Evolutionary conservation across 1,139 yeast genomes (phyloP), one percentile per base, ranked within the genome.

Genomic region (Suhomyces bokatorum): DNA sequence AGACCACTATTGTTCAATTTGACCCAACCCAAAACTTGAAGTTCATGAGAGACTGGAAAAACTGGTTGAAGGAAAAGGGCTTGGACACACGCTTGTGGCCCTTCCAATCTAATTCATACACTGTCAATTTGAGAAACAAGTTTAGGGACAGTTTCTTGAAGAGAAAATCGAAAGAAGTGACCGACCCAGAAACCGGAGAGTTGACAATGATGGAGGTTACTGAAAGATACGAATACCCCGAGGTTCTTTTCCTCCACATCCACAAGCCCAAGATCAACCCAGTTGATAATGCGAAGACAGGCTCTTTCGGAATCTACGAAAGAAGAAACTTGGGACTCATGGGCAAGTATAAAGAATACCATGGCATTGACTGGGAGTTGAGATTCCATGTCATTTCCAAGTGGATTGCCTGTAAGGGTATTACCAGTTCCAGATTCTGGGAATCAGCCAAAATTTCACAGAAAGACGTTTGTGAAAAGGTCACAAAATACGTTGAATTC

Each of bases 221-320:
- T 6, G 43, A 34, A 1, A 35, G 30, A 12, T 62, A 57, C 42
- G 44, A 53, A 14, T 45, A 51, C 17, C 69, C 73, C 3, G 56
- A 57, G 16, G 62, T 64, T 6, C 42, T 62, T 35, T 75, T 75
- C 53, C 62, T 75, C 43, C 78, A 74, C 50, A 61, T 69, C 38
- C 76, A 72, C 55, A 68, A 70, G 46, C 78, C 78, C 1, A 73
- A 73, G 43, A 59, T 69, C 41, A 64, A 69, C 42, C 71, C 73
- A 0, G 55, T 69, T 9, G 55, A 53, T 24, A 62, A 62, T 38
- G 53, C 62, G 16, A 53, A 55, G 36, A 49, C 58, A 2, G 56
- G 57, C 20, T 45, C 50, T 37, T 39, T 47, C 45, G 55, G 57
- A 16, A 51, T 62, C 10, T 52, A 56, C 44, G 43, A 50, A 44